These are phyloP conservation scores for Xerocomus potaroensis DNA, from an alignment of 768 basidiomycete species.

Conservation along the genomic window DNA sequence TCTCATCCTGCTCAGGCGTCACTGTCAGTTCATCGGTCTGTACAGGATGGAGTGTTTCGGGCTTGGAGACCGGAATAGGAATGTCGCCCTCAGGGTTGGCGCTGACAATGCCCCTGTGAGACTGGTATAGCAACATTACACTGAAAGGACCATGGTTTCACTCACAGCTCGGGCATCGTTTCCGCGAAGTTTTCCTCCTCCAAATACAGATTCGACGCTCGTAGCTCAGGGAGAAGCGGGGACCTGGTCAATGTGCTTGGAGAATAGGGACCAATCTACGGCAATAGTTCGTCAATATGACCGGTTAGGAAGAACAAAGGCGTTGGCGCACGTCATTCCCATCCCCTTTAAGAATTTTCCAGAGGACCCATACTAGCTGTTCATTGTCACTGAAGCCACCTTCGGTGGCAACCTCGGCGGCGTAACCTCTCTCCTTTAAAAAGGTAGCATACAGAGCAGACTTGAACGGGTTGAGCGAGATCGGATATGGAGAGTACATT, in stretches of 20 bases:
- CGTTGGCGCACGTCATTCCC: slow-evolving; percentile 60
- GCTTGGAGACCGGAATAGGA: slow-evolving; percentile 1
- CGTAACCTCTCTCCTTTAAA: slow-evolving; percentile 60
- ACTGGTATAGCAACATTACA: slow-evolving; percentile 15
- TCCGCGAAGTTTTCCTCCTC: slow-evolving; percentile 55
- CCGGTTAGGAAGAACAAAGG: background rate
- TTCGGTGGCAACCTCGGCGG: slow-evolving; percentile 45
- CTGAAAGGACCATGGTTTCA: background rate
- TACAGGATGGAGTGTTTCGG: background rate
- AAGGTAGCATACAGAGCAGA: slow-evolving; percentile 66
- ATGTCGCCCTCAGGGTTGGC: slow-evolving; percentile 6
- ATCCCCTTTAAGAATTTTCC: slow-evolving; percentile 82
- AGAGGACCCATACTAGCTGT: slow-evolving; percentile 81
- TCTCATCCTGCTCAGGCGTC: slow-evolving; percentile 49
- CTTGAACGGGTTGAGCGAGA: slow-evolving; percentile 78
- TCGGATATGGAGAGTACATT: slow-evolving; percentile 75
- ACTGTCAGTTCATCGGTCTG: slow-evolving; percentile 19
- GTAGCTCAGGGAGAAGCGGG: slow-evolving; percentile 70
- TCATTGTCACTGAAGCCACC: slow-evolving; percentile 58
- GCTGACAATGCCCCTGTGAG: slow-evolving; percentile 12
- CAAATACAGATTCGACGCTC: slow-evolving; percentile 66
- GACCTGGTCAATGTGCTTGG: slow-evolving; percentile 69
- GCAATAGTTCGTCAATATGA: slow-evolving; percentile 3
- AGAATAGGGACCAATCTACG: slow-evolving; percentile 79
- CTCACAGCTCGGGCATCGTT: slow-evolving; percentile 46